Percentiles rank a stretch among this genome's conserved stretches.
phyloP scores from a whole-genome alignment of 2,329 filamentous ascomycete genomes.

The Xylaria sp. region DNA sequence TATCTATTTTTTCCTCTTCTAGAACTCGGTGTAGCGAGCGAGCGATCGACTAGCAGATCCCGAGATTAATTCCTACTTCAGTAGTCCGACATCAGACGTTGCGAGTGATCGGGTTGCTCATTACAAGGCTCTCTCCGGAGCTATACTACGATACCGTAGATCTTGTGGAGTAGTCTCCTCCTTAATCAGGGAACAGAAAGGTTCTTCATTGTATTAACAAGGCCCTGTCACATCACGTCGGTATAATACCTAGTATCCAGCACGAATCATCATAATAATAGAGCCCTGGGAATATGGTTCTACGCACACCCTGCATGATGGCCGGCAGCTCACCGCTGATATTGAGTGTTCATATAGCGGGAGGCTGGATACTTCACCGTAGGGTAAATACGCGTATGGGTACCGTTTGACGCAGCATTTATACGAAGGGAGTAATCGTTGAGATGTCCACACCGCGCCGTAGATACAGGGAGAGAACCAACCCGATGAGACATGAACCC shows the following conservation, averaged over 20 bases:
- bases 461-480: background rate
- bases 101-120: too few relatives aligned
- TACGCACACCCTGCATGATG: conserved; percentile 12
- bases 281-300: background rate
- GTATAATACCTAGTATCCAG: background rate
- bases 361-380: conserved; percentile 16
- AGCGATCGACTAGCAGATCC: too few relatives aligned
- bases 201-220: background rate
- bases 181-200: background rate
- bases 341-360: background rate
- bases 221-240: background rate
- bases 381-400: conserved; percentile 8
- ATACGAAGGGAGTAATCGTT: conserved; percentile 4
- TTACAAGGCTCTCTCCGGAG: background rate
- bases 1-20: background rate
- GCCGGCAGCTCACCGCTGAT: background rate
- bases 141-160: background rate
- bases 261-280: background rate
- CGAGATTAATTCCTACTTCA: background rate
- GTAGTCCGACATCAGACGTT: background rate
- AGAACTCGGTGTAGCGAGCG: background rate
- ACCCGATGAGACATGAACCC: conserved; percentile 2
- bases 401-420: background rate
- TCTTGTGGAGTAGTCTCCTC: background rate
- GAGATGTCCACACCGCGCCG: background rate